A percentile compares a stretch with the other conserved stretches of the same genome.
These are phyloP conservation scores for Thymus quinquecostatus DNA, from an alignment of 257 asterid species.

Conservation along the genomic window DNA sequence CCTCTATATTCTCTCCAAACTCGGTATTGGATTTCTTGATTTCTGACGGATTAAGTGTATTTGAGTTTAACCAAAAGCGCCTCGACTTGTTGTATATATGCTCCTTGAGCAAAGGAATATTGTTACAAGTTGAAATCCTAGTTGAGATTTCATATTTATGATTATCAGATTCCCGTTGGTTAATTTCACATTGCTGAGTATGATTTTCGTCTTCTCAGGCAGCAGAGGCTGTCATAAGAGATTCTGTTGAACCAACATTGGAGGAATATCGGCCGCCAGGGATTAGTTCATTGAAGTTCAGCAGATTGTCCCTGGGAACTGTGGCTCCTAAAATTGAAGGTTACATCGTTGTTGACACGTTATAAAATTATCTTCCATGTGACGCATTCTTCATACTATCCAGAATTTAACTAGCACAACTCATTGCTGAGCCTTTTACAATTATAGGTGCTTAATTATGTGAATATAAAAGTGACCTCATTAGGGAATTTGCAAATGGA, in stretches of 20 bases:
- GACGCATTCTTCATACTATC: constrained; percentile 10
- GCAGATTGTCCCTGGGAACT: constrained; percentile 85
- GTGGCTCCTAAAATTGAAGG: constrained; percentile 99
- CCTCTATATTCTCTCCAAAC: background rate
- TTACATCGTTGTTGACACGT: constrained; percentile 29
- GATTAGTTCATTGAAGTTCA: constrained; percentile 83
- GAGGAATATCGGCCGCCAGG: constrained; percentile 94
- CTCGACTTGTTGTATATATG: background rate
- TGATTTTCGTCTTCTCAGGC: constrained; percentile 59
- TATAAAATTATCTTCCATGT: constrained; percentile 5
- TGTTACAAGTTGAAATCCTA: background rate
- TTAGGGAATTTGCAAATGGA: no score
- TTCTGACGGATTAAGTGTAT: background rate
- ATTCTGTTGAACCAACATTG: constrained; percentile 89
- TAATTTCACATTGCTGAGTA: constrained; percentile 1
- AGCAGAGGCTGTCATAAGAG: constrained; percentile 83
- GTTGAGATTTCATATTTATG: background rate
- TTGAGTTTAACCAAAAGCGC: background rate
- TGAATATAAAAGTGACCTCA: no score
- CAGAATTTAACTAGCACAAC: no score
- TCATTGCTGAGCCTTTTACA: background rate
- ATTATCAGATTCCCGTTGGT: background rate
- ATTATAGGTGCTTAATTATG: no score
- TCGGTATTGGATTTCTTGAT: background rate
- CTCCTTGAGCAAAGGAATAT: background rate